Evolutionary conservation across 306 rosid species (phyloP).

Genomic region (Cercis canadensis): DNA sequence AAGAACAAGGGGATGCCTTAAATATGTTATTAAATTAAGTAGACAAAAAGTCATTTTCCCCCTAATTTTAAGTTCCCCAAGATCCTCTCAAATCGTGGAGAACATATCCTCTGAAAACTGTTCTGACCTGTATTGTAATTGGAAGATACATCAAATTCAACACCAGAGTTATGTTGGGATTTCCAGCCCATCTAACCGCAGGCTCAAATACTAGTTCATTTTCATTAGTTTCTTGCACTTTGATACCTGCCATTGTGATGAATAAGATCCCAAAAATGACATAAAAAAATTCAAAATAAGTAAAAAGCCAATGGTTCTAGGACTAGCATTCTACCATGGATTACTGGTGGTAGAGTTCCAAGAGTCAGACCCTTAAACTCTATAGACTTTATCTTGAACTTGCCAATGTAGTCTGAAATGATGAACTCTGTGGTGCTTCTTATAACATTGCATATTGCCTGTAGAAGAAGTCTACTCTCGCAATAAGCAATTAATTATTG

Average conservation of each 20-base stretch:
- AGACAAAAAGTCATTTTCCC: too few relatives aligned
- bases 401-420: slow-evolving; percentile 30
- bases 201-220: slow-evolving; percentile 41
- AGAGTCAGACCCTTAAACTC: slow-evolving; percentile 38
- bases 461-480: background rate
- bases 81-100: background rate
- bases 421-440: slow-evolving; percentile 22
- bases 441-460: slow-evolving; percentile 40
- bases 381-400: slow-evolving; percentile 28
- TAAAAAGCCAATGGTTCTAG: background rate
- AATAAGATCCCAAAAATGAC: slow-evolving; percentile 2
- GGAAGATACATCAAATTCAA: slow-evolving; percentile 20
- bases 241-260: slow-evolving; percentile 40
- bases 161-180: slow-evolving; percentile 41
- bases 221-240: slow-evolving; percentile 40
- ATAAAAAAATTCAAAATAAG: background rate
- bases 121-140: slow-evolving; percentile 29
- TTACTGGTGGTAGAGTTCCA: slow-evolving; percentile 40
- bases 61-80: background rate
- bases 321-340: slow-evolving; percentile 20
- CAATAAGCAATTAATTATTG: background rate
- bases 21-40: background rate
- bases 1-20: too few relatives aligned
- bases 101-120: background rate
- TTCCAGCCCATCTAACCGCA: slow-evolving; percentile 46